Evolutionary conservation across 2,329 filamentous ascomycete genomes (phyloP).

Genomic region (Mycosphaerelloides madeirae): DNA sequence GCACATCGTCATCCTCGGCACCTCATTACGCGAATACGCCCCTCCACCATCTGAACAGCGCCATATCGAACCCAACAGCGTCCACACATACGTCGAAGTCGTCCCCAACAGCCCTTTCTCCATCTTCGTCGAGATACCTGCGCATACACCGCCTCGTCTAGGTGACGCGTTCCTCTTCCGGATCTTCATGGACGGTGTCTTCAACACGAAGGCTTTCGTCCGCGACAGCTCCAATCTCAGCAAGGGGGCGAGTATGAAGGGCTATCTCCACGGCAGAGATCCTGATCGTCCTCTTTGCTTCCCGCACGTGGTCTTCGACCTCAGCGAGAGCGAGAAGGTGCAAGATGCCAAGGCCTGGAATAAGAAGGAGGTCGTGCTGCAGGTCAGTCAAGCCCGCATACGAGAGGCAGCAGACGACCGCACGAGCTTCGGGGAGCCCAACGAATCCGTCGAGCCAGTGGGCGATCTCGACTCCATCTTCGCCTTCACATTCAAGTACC

Average conservation of each 20-base stretch:
- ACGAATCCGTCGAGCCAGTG: not conserved
- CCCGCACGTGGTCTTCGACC: not conserved
- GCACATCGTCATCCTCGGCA: not conserved
- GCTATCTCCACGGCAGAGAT: not conserved
- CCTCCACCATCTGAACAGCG: not conserved
- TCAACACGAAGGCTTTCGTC: not conserved
- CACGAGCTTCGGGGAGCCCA: not conserved
- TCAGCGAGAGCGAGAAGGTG: not conserved
- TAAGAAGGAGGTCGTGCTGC: slow-evolving; percentile 2
- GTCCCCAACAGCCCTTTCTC: slow-evolving; percentile 1
- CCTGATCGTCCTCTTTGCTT: not conserved
- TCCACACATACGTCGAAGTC: not conserved
- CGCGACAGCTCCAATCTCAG: not conserved
- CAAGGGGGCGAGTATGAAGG: not conserved
- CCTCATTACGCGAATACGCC: not conserved
- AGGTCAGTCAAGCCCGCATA: slow-evolving; percentile 1
- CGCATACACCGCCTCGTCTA: not conserved
- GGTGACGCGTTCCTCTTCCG: slow-evolving; percentile 2
- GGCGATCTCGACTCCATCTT: not conserved
- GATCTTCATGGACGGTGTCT: not conserved
- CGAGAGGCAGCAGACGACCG: not conserved
- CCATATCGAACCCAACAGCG: slow-evolving; percentile 1
- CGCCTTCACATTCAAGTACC: slow-evolving; percentile 6
- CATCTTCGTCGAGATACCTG: not conserved
- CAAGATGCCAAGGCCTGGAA: slow-evolving; percentile 1